Conservation (phyloP, 2,329 filamentous ascomycete genomes). For the Diplodia intermedia region DNA sequence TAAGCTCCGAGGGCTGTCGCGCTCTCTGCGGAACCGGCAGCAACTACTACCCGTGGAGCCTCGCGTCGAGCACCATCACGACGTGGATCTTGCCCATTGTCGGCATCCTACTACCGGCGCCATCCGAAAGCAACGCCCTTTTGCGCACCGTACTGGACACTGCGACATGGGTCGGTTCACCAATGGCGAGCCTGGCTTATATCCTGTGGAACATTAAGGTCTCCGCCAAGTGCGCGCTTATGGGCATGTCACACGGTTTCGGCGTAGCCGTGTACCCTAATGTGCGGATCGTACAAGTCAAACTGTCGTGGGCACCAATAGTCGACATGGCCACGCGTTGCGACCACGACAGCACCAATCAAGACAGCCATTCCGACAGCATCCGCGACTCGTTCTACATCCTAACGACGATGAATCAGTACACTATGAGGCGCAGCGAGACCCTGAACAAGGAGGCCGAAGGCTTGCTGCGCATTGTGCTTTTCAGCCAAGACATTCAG, state of each 20-base stretch:
- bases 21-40: slow-evolving; percentile 44
- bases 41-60: slow-evolving; percentile 45
- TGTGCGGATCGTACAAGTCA: neutral
- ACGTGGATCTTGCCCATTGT: slow-evolving; percentile 52
- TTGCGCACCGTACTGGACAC: slow-evolving; percentile 48
- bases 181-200: slow-evolving; percentile 48
- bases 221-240: slow-evolving; percentile 48
- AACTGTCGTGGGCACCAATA: slow-evolving; percentile 21
- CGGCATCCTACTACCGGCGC: slow-evolving; percentile 50
- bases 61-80: slow-evolving; percentile 46
- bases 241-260: slow-evolving; percentile 35
- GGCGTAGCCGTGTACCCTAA: neutral
- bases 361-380: slow-evolving; percentile 45
- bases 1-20: slow-evolving; percentile 45
- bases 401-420: slow-evolving; percentile 55
- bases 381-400: slow-evolving; percentile 56
- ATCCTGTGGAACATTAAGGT: slow-evolving; percentile 53
- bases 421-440: slow-evolving; percentile 41
- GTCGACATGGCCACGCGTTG: slow-evolving; percentile 50
- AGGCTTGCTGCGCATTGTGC: slow-evolving; percentile 48
- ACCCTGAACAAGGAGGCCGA: slow-evolving; percentile 46
- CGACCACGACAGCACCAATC: slow-evolving; percentile 38
- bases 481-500: slow-evolving; percentile 51
- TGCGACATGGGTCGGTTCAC: slow-evolving; percentile 48
- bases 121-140: slow-evolving; percentile 51